Evolutionary conservation across 768 basidiomycete genomes (phyloP), one percentile per base, ranked within the genome.

Genomic region (Dentipellis sp.): DNA sequence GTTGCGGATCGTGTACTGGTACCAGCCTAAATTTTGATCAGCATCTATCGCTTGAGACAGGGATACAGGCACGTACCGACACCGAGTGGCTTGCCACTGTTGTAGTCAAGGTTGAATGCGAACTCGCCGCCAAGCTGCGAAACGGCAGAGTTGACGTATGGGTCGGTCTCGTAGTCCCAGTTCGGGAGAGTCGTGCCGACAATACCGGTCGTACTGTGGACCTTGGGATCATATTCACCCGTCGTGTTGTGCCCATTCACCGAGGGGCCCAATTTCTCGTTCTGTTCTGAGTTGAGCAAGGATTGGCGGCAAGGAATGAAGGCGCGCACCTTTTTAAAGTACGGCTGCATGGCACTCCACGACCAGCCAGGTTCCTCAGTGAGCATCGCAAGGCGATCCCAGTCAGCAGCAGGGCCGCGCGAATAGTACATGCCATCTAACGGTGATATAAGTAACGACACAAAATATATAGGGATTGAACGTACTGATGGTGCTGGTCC

Each of bases 41-140:
- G 29, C 38, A 12, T 11, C 4, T 16, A 12, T 21, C 29, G 29
- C 16, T 6, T 8, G 17, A 19, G 12, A 19, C 16, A 7, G 10
- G 14, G 12, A n/a, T 4, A 16, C 17, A 21, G 4, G 22, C 5
- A 14, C 70, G 52, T 38, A 75, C 77, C 71, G 42, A 76, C 50
- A 4, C 78, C 78, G 7, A 76, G 54, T 0, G 71, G 69, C 9
- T 61, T 65, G 11, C 78, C 78, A 23, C 70, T 69, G 58, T 78
- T 77, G 55, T 67, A 66, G 60, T 79, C 78, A 9, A 64, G 36
- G 58, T 74, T 75, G 57, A 65, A 76, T 3, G 72, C 66, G 55
- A 72, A 78, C 46, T 72, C 69, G 23, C 72, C 68, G 1, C 63
- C 61, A 34, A 62, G 58, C 54, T 75, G 64, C 23, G 65, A 34